phyloP scores from a whole-genome alignment of 2,329 filamentous ascomycete species.

The Aplosporella prunicola region DNA sequence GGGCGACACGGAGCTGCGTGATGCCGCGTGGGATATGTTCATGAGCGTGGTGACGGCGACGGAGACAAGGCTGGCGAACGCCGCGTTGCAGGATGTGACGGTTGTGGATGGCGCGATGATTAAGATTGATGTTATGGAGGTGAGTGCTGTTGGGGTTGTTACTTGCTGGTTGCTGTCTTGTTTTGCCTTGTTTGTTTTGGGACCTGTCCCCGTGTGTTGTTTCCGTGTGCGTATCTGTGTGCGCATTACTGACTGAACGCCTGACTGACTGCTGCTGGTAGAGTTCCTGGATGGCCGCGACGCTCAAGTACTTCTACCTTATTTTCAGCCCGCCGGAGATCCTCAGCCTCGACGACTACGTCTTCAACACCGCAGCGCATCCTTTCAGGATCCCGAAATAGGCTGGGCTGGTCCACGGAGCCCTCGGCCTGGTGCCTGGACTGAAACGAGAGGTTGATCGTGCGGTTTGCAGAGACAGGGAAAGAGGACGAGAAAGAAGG shows the following conservation, averaged over 20 bases:
- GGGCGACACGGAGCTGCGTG: conserved; percentile 40
- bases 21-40: conserved; percentile 43
- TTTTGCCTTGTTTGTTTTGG: neutral
- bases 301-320: conserved; percentile 42
- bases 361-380: conserved; percentile 42
- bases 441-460: too few relatives aligned
- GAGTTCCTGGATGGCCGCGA: conserved; percentile 42
- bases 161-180: too few relatives aligned
- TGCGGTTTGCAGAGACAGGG: too few relatives aligned
- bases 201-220: too few relatives aligned
- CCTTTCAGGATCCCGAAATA: conserved; percentile 28
- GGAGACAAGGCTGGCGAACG: conserved; percentile 37
- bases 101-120: conserved; percentile 25
- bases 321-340: conserved; percentile 35
- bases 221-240: too few relatives aligned
- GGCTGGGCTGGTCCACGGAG: too few relatives aligned
- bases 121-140: conserved; percentile 37
- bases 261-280: conserved; percentile 14
- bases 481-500: too few relatives aligned
- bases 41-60: conserved; percentile 34
- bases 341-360: conserved; percentile 38
- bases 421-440: too few relatives aligned
- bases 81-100: conserved; percentile 35
- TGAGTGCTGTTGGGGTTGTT: conserved; percentile 13
- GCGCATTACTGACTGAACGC: too few relatives aligned